These are phyloP conservation scores for Kitagawia praeruptora DNA, from an alignment of 129 eudicot genomes.

Conservation along the genomic window DNA sequence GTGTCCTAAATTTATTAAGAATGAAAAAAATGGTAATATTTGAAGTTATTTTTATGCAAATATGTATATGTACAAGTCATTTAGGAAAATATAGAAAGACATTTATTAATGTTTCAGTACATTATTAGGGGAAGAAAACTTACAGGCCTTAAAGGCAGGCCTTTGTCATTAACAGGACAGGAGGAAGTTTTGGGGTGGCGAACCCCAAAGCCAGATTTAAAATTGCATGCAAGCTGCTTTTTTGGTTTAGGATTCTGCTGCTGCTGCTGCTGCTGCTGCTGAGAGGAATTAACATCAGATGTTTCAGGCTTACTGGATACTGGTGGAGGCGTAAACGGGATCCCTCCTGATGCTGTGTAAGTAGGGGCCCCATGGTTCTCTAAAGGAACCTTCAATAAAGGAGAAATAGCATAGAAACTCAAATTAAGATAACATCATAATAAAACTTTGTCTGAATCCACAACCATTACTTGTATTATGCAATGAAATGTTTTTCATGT, in stretches of 20 bases:
- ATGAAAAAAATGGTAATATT: too few relatives aligned
- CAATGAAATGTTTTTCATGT: not conserved
- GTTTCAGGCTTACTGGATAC: constrained; percentile 46
- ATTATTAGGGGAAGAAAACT: constrained; percentile 28
- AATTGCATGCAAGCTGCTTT: constrained; percentile 77
- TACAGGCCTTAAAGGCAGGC: constrained; percentile 88
- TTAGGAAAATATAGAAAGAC: too few relatives aligned
- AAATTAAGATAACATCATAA: too few relatives aligned
- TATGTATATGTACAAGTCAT: too few relatives aligned
- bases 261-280: constrained; percentile 30
- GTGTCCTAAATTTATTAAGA: too few relatives aligned
- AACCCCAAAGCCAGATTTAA: constrained; percentile 50
- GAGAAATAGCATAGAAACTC: not conserved
- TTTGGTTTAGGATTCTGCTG: constrained; percentile 67
- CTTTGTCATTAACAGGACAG: constrained; percentile 55
- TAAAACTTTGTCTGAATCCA: too few relatives aligned
- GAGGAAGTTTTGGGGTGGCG: constrained; percentile 63
- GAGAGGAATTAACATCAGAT: constrained; percentile 30
- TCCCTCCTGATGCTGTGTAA: constrained; percentile 41
- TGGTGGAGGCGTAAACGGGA: constrained; percentile 66
- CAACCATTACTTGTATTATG: not conserved
- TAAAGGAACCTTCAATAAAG: constrained; percentile 16
- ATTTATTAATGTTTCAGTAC: not conserved
- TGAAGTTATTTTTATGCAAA: too few relatives aligned
- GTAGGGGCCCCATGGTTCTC: constrained; percentile 33